phyloP scores from a whole-genome alignment of 2,329 filamentous ascomycete genomes.

The Atkinsonella texensis region DNA sequence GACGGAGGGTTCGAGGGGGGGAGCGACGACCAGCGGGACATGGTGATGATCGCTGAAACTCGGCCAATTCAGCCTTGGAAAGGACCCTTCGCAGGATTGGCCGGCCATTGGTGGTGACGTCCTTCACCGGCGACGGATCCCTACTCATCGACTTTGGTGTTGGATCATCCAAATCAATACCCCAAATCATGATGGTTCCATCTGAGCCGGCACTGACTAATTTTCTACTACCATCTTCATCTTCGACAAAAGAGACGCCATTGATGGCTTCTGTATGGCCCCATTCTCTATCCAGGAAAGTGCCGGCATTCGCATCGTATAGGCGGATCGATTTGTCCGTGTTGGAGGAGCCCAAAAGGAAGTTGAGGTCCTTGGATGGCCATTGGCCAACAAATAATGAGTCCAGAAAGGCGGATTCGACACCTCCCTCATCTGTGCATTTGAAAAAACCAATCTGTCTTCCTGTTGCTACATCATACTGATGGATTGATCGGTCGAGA shows the following conservation, averaged over 20 bases:
- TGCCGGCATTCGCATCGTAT: constrained; percentile 68
- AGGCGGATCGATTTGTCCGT: constrained; percentile 92
- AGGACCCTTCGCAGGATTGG: constrained; percentile 76
- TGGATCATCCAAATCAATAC: constrained; percentile 37
- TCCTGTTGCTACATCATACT: constrained; percentile 54
- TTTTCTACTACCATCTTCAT: constrained; percentile 40
- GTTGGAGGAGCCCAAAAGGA: constrained; percentile 80
- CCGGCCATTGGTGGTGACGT: constrained; percentile 43
- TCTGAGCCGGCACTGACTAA: constrained; percentile 68
- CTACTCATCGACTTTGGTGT: constrained; percentile 29
- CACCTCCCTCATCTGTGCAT: constrained; percentile 65
- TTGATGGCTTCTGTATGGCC: constrained; percentile 92
- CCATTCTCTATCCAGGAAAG: constrained; percentile 78
- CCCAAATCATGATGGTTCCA: constrained; percentile 75
- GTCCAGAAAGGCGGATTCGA: constrained; percentile 73
- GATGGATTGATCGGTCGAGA: constrained; percentile 47
- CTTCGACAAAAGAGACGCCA: constrained; percentile 61
- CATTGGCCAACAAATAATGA: constrained; percentile 55
- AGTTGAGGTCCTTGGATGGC: constrained; percentile 42
- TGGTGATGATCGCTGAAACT: constrained; percentile 50
- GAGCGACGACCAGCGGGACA: constrained; percentile 36
- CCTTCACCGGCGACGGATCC: constrained; percentile 43
- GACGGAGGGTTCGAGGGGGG: constrained; percentile 40
- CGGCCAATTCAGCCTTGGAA: constrained; percentile 75
- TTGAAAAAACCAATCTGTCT: constrained; percentile 65